Evolutionary conservation across 495 filamentous ascomycete species (phyloP).

Genomic region (Penicillium paxilli): DNA sequence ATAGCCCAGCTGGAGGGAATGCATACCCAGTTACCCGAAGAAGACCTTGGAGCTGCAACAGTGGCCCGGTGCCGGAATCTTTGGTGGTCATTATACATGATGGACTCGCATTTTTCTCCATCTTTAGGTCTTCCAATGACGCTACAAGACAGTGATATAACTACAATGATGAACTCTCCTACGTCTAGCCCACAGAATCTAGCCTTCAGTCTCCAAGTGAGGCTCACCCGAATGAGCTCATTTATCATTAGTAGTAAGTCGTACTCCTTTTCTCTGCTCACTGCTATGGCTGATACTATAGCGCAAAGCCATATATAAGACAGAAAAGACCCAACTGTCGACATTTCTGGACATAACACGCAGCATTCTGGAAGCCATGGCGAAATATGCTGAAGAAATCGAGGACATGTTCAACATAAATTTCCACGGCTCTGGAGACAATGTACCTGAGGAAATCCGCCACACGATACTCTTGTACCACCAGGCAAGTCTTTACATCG

Average conservation of each 20-base stretch:
- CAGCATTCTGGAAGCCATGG: slow-evolving; percentile 31
- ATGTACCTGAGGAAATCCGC: slow-evolving; percentile 31
- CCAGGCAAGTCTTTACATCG: slow-evolving; percentile 20
- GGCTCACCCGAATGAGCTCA: slow-evolving; percentile 27
- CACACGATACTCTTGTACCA: slow-evolving; percentile 38
- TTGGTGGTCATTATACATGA: slow-evolving; percentile 42
- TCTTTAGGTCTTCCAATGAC: slow-evolving; percentile 38
- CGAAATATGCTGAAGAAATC: slow-evolving; percentile 32
- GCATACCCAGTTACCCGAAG: slow-evolving; percentile 37
- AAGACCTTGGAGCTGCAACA: slow-evolving; percentile 24
- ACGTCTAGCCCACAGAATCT: slow-evolving; percentile 15
- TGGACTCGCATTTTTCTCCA: slow-evolving; percentile 37
- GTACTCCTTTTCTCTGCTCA: too few relatives aligned
- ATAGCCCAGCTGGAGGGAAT: slow-evolving; percentile 37
- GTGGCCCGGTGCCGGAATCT: slow-evolving; percentile 32
- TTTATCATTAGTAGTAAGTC: slow-evolving; percentile 25
- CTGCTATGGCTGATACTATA: background rate
- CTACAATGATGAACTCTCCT: slow-evolving; percentile 23
- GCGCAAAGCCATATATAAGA: slow-evolving; percentile 29
- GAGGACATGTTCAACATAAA: slow-evolving; percentile 28
- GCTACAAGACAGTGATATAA: slow-evolving; percentile 38
- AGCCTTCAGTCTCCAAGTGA: slow-evolving; percentile 32
- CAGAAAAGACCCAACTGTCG: slow-evolving; percentile 29
- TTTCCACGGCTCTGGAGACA: slow-evolving; percentile 26
- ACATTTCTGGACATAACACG: slow-evolving; percentile 36